Conservation (phyloP, 1,284 basidiomycete species). For the Trichosporon faecale region DNA sequence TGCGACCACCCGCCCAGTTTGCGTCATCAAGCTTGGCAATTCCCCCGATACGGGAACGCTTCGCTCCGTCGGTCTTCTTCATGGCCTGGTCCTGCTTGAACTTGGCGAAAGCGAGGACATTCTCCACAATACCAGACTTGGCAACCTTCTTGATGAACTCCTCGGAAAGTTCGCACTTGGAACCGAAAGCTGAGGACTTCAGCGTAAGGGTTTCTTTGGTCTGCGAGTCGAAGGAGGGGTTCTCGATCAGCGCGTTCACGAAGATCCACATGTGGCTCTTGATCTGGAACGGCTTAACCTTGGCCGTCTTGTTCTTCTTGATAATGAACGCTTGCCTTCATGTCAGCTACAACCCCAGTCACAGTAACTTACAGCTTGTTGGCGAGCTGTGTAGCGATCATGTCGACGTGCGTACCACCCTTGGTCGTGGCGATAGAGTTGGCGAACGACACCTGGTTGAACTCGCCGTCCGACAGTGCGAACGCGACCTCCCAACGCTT, state of each 20-base stretch:
- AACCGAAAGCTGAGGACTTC: constrained; percentile 80
- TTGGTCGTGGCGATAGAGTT: constrained; percentile 98
- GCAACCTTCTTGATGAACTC: constrained; percentile 95
- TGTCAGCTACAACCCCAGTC: neutral
- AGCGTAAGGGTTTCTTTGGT: constrained; percentile 96
- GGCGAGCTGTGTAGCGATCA: constrained; percentile 84
- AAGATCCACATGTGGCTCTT: constrained; percentile 99
- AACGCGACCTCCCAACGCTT: constrained; percentile 94
- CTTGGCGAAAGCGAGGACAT: constrained; percentile 91
- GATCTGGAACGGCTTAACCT: constrained; percentile 88
- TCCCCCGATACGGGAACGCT: constrained; percentile 83
- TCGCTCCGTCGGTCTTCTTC: constrained; percentile 95
- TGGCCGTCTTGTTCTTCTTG: constrained; percentile 95
- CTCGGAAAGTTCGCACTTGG: constrained; percentile 82
- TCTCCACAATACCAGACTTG: constrained; percentile 88
- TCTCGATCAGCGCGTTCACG: constrained; percentile 93
- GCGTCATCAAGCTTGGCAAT: constrained; percentile 94
- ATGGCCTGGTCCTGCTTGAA: constrained; percentile 94
- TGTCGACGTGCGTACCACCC: constrained; percentile 90
- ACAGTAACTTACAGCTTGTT: constrained; percentile 60
- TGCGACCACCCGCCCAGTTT: constrained; percentile 89
- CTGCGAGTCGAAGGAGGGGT: constrained; percentile 98
- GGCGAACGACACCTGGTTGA: constrained; percentile 94
- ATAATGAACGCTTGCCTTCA: constrained; percentile 67
- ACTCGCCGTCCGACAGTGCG: constrained; percentile 78